Conservation (phyloP, 768 basidiomycete genomes). For the Lactarius hengduanensis region DNA sequence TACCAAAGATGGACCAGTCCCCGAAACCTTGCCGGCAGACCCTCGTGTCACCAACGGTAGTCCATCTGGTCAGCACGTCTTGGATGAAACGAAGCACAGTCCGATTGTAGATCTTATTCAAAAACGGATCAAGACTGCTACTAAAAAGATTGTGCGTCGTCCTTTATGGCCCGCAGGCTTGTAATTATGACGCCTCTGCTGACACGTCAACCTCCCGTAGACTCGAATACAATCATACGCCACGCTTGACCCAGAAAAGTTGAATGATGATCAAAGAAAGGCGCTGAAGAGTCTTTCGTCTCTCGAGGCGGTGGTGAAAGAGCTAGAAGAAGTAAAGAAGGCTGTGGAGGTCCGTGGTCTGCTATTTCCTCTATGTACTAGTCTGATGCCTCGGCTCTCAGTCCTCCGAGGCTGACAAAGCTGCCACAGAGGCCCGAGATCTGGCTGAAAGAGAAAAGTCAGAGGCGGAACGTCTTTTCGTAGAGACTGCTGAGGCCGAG, state of each 20-base stretch:
- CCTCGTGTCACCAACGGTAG: slow-evolving; percentile 22
- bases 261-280: slow-evolving; percentile 87
- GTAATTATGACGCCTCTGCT: slow-evolving; percentile 11
- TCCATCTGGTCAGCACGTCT: slow-evolving; percentile 25
- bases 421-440: slow-evolving; percentile 53
- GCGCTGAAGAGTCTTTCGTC: slow-evolving; percentile 68
- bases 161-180: slow-evolving; percentile 27
- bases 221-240: slow-evolving; percentile 72
- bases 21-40: slow-evolving; percentile 20
- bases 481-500: slow-evolving; percentile 58
- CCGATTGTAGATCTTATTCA: slow-evolving; percentile 76
- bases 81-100: slow-evolving; percentile 51
- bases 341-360: slow-evolving; percentile 65
- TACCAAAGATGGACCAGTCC: slow-evolving; percentile 19
- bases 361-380: not conserved
- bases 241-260: slow-evolving; percentile 60
- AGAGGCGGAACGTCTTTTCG: slow-evolving; percentile 53
- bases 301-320: slow-evolving; percentile 77
- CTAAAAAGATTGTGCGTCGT: slow-evolving; percentile 77
- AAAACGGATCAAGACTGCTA: slow-evolving; percentile 73
- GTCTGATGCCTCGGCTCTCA: slow-evolving; percentile 33
- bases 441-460: slow-evolving; percentile 55
- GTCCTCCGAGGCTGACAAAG: slow-evolving; percentile 63
- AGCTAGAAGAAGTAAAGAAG: slow-evolving; percentile 81
- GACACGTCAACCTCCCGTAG: slow-evolving; percentile 40